Evolutionary conservation across 1,139 yeast species (phyloP).

Genomic region (Zygoascus sp.): DNA sequence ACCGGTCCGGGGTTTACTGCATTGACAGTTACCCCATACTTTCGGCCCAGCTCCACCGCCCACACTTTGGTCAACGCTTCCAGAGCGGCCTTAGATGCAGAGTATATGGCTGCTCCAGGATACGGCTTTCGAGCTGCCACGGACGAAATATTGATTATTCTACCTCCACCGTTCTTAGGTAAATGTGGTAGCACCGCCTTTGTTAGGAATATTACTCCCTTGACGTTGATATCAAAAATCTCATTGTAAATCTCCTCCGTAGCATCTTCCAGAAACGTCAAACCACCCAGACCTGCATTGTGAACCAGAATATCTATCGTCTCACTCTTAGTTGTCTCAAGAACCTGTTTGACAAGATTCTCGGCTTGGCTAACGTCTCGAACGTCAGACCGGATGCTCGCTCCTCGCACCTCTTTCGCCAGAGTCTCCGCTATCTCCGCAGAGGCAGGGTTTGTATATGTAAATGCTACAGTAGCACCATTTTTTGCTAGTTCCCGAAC

Average conservation of each 20-base stretch:
- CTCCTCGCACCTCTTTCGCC: constrained; percentile 21
- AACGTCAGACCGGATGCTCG: constrained; percentile 30
- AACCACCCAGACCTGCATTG: constrained; percentile 22
- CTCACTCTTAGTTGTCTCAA: constrained; percentile 29
- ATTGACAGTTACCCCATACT: constrained; percentile 25
- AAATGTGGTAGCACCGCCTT: constrained; percentile 24
- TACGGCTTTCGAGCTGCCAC: constrained; percentile 46
- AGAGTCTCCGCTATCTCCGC: background rate
- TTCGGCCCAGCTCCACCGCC: constrained; percentile 22
- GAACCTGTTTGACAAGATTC: constrained; percentile 13
- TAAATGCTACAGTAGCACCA: constrained; percentile 31
- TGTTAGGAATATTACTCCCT: constrained; percentile 25
- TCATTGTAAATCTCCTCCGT: constrained; percentile 20
- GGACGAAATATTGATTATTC: constrained; percentile 19
- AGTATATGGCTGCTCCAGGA: constrained; percentile 17
- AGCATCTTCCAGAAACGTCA: constrained; percentile 15
- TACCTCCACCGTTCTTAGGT: constrained; percentile 23
- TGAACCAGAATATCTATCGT: constrained; percentile 22
- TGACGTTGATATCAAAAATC: constrained; percentile 23
- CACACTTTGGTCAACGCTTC: constrained; percentile 21
- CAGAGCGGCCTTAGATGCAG: constrained; percentile 22
- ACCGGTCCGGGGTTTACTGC: constrained; percentile 24
- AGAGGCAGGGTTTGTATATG: constrained; percentile 23
- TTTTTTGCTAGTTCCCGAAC: constrained; percentile 29
- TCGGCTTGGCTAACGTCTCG: constrained; percentile 23